phyloP scores from a whole-genome alignment of 345 rosid genomes.

The Citrus cavaleriei region DNA sequence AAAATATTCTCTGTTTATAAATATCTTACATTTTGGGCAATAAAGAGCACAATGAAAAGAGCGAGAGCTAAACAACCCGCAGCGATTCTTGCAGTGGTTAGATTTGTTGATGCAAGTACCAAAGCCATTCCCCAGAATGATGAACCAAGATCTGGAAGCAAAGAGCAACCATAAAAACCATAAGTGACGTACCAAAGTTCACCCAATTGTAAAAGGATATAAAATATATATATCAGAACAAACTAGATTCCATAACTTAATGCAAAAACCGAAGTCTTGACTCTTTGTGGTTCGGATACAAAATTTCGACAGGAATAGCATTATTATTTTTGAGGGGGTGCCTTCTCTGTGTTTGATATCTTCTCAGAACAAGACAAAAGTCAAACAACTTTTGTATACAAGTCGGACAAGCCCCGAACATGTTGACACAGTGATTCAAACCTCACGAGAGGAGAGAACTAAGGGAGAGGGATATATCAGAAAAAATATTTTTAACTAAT shows the following conservation, averaged over 20 bases:
- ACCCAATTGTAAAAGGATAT: neutral
- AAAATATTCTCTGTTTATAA: neutral
- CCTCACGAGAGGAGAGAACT: neutral
- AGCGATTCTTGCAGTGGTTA: conserved; percentile 82
- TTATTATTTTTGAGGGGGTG: neutral
- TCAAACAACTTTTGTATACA: neutral
- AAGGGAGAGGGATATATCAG: neutral
- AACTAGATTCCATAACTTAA: neutral
- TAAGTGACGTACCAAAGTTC: conserved; percentile 11
- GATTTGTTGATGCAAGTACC: conserved; percentile 92
- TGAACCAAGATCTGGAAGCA: conserved; percentile 81
- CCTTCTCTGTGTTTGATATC: neutral
- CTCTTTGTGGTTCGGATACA: neutral
- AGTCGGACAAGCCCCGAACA: conserved; percentile 2
- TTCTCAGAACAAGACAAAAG: neutral
- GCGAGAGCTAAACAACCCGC: conserved; percentile 83
- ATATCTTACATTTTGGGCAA: conserved; percentile 82
- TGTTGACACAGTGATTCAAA: neutral
- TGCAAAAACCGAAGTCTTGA: neutral
- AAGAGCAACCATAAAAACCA: neutral
- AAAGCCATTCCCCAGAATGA: conserved; percentile 99
- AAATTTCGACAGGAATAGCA: neutral
- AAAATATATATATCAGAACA: neutral
- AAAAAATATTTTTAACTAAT: neutral
- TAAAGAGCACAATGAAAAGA: conserved; percentile 71